These are phyloP conservation scores for Domatiomyces globalis DNA, from an alignment of 2,329 filamentous ascomycete genomes.

Conservation along the genomic window DNA sequence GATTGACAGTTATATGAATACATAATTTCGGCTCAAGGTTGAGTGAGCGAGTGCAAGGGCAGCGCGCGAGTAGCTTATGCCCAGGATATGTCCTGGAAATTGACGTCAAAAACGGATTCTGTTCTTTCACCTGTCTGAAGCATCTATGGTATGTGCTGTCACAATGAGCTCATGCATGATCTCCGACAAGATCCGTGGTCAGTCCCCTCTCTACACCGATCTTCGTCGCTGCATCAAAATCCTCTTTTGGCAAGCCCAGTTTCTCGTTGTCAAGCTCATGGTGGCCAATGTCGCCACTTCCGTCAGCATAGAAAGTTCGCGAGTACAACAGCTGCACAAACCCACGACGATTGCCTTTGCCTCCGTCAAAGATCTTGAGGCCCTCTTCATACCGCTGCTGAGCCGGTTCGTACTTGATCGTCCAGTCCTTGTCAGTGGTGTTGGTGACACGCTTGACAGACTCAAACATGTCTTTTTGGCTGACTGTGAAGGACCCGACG, in stretches of 20 bases:
- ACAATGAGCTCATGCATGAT: too few relatives aligned
- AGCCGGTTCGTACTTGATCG: conserved; percentile 35
- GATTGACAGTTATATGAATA: too few relatives aligned
- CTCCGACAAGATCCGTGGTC: too few relatives aligned
- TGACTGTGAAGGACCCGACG: conserved; percentile 43
- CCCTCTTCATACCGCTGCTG: conserved; percentile 38
- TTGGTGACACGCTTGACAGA: conserved; percentile 45
- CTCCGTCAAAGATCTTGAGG: conserved; percentile 30
- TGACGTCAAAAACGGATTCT: too few relatives aligned
- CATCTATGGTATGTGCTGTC: too few relatives aligned
- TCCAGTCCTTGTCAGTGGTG: conserved; percentile 47
- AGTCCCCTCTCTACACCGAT: conserved; percentile 27
- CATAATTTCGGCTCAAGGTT: too few relatives aligned
- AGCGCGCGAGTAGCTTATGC: too few relatives aligned
- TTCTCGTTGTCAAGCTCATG: conserved; percentile 11
- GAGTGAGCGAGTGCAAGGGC: too few relatives aligned
- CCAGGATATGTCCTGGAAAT: too few relatives aligned
- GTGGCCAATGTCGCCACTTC: conserved; percentile 22
- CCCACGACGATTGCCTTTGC: conserved; percentile 26
- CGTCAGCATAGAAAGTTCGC: conserved; percentile 37
- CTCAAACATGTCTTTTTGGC: conserved; percentile 51
- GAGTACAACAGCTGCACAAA: conserved; percentile 42
- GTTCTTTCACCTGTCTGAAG: too few relatives aligned
- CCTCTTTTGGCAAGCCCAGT: conserved; percentile 17
- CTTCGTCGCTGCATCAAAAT: conserved; percentile 29